phyloP scores from a whole-genome alignment of 2,329 filamentous ascomycete genomes.

The Sordariomycetes sp. region DNA sequence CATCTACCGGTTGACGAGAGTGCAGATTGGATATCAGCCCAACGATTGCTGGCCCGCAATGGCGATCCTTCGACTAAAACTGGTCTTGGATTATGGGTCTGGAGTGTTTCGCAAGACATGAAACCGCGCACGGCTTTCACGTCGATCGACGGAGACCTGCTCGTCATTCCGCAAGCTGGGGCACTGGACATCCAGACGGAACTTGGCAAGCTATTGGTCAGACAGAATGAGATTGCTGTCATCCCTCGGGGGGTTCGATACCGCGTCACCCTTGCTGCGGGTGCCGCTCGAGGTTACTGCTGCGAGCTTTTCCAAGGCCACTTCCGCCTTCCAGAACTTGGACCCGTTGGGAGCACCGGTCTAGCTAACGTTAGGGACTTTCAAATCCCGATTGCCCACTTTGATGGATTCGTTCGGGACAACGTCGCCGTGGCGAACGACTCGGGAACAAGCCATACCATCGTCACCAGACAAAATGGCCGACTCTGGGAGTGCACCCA shows the following conservation, averaged over 20 bases:
- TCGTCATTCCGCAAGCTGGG: conserved; percentile 59
- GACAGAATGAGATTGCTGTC: conserved; percentile 56
- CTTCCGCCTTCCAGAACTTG: conserved; percentile 56
- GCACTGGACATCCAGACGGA: conserved; percentile 57
- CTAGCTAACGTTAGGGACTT: conserved; percentile 63
- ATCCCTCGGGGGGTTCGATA: conserved; percentile 55
- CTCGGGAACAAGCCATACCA: conserved; percentile 33
- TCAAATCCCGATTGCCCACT: conserved; percentile 52
- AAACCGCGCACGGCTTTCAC: conserved; percentile 62
- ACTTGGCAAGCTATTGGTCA: conserved; percentile 49
- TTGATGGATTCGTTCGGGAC: too few species aligned
- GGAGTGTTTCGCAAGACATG: conserved; percentile 62
- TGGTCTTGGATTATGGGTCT: conserved; percentile 61
- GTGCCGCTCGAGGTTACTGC: conserved; percentile 57
- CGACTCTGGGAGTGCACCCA: conserved; percentile 49
- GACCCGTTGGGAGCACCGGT: conserved; percentile 57
- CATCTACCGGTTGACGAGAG: not conserved
- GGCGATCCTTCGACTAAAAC: conserved; percentile 61
- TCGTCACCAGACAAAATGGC: conserved; percentile 49
- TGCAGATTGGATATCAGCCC: too few species aligned
- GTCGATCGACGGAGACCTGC: conserved; percentile 58
- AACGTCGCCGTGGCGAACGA: too few species aligned
- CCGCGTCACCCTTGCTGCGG: conserved; percentile 45
- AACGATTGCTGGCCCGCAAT: conserved; percentile 41
- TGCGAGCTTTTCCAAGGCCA: conserved; percentile 60